A percentile compares a stretch with the other conserved stretches of the same genome.
Evolutionary conservation across 2,329 filamentous ascomycete species (phyloP).

Genomic region (Escovopsis sp.): DNA sequence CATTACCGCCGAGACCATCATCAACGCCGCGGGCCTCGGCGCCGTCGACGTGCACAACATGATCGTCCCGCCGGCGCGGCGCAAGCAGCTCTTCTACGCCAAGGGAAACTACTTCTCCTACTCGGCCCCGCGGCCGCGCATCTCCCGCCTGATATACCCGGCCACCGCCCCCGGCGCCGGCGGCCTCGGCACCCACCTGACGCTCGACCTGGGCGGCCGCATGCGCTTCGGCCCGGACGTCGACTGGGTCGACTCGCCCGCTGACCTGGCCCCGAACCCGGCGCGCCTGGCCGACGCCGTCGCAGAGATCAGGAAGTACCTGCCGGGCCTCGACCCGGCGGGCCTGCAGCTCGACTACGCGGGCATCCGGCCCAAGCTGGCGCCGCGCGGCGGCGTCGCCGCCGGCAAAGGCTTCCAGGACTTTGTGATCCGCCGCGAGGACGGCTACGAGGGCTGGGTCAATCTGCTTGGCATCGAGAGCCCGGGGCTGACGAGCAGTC

Average conservation of each 20-base stretch:
- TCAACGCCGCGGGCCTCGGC: conserved; percentile 76
- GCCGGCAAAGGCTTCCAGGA: conserved; percentile 62
- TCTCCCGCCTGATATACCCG: conserved; percentile 71
- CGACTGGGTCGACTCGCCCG: conserved; percentile 68
- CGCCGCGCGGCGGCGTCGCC: conserved; percentile 41
- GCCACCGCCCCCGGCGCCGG: conserved; percentile 68
- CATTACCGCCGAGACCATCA: conserved; percentile 60
- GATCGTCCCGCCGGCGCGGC: conserved; percentile 46
- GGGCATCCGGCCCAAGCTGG: conserved; percentile 80
- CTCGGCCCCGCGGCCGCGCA: conserved; percentile 43
- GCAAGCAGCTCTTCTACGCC: conserved; percentile 58
- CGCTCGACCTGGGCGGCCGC: conserved; percentile 70
- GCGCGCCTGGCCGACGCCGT: conserved; percentile 52
- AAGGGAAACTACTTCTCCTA: conserved; percentile 97
- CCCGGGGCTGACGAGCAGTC: conserved; percentile 71
- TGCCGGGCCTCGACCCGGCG: conserved; percentile 55
- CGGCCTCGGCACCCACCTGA: conserved; percentile 85
- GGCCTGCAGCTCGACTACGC: conserved; percentile 72
- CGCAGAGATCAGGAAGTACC: conserved; percentile 60
- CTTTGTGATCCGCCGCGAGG: conserved; percentile 65
- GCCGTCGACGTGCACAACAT: conserved; percentile 70
- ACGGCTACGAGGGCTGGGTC: conserved; percentile 68
- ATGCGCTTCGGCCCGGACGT: conserved; percentile 90
- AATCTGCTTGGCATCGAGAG: conserved; percentile 90
- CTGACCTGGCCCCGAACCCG: conserved; percentile 53